Evolutionary conservation across 2,329 filamentous ascomycete genomes (phyloP), one percentile per base, ranked within the genome.

Genomic region (Clarireedia paspali): DNA sequence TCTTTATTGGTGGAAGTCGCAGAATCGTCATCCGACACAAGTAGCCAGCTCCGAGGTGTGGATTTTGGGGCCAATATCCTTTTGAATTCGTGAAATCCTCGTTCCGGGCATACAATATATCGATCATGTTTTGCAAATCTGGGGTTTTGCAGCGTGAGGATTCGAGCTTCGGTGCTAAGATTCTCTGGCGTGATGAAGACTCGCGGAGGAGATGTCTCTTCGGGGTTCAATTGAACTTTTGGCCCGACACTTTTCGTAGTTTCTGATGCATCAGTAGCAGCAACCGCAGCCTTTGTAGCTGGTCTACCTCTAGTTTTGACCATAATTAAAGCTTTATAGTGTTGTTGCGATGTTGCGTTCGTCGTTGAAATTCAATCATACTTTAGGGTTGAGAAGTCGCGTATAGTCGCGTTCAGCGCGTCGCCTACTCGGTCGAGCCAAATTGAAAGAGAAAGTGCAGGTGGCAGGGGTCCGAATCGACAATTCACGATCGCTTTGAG

Each of bases 11-110:
- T 20, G 4, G 55, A 26, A 10, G 45, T 59, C 5, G 64, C 60
- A 5, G 14, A 38, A 20, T 40, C 34, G 17, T 49, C 20, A 30
- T 57, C 38, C 54, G 46, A 30, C 36, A 57, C 20, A 50, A 87
- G 73, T 30, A 88, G 70, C 83, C 83, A 87, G 64, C 83, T 87
- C 53, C 78, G 74, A 2, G 83, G 82, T 1, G 71, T 74, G 4
- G 75, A 71, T 53, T 75, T 78, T 9, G 80, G 77, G 0, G 77
- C 74, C 2, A 76, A 69, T 59, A 85, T 74, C 62, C 73, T 78
- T 38, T 77, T 85, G 66, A 87, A 84, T 64, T 88, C 84, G 72
- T 82, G 84, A 58, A 87, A 76, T 55, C 83, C 84, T 1, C 75
- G 77, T 50, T 80, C 70, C 2, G 82, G 81, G 61, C 84, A 86